Base-by-base conservation (phyloP, 169 alveolate genomes). In the Plasmodium berghei region DNA sequence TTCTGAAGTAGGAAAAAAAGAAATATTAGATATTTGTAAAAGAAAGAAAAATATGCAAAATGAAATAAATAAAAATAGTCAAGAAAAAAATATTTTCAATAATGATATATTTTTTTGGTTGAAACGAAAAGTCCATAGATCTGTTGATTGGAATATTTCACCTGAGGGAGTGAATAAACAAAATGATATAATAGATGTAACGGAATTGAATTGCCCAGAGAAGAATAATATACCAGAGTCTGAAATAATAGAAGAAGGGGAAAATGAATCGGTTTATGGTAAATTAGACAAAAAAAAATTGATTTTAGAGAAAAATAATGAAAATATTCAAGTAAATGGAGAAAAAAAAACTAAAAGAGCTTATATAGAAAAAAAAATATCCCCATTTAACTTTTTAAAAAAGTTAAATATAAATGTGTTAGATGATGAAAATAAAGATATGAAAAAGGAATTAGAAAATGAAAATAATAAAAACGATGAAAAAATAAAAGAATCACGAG, bases 1-100 rank as follows among this genome's bases (percentile, higher is more conserved):
- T 28, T 40, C 80, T 12, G 90, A 83, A 62, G 49, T 55, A 67
- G 90, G 90, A 34, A 83, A 67, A 69, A 83, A 26, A 26, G 72
- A 83, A n/a, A 83, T 83, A 56, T 48, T 83, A 28, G 90, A 83
- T 18, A 42, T 49, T 1, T 83, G 90, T n/a, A 83, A 83, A 49
- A 42, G 85, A 52, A 66, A 61, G 42, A 83, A 28, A 52, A 66
- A 62, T 59, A 83, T 83, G 90, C 80, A 83, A 54, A 83, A 48
- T 52, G 90, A 83, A 54, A 83, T 83, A 45, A 83, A 83, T 49
- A 83, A 67, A 71, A 83, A 83, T 67, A 83, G 90, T 67, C 64
- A 83, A 6, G 54, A 28, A 16, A 49, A 45, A 61, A 83, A 83
- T 22, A 18, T 83, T 9, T 83, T 83, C 40, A 83, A 83, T 34